These are phyloP conservation scores for Neofusicoccum umdonicola DNA, from an alignment of 2,329 filamentous ascomycete genomes.

Conservation along the genomic window DNA sequence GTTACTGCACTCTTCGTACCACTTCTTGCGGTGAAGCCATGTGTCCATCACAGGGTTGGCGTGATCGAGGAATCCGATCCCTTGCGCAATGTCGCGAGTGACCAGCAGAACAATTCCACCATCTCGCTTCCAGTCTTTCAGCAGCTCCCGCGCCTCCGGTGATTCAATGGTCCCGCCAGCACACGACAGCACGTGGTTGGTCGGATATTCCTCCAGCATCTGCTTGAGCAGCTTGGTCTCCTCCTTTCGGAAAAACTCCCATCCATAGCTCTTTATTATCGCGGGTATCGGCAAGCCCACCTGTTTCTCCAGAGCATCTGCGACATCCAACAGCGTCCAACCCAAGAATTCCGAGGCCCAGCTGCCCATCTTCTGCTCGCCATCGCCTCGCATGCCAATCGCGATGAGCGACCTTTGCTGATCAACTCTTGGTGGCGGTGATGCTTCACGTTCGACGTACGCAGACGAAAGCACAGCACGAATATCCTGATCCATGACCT, in stretches of 20 bases:
- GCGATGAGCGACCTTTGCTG: too few relatives aligned
- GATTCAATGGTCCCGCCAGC: slow-evolving; percentile 92
- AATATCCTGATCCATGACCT: slow-evolving; percentile 83
- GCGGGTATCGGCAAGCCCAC: slow-evolving; percentile 78
- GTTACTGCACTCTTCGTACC: slow-evolving; percentile 92
- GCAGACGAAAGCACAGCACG: slow-evolving; percentile 83
- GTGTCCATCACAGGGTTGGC: slow-evolving; percentile 89
- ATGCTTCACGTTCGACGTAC: slow-evolving; percentile 56
- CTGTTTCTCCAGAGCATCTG: slow-evolving; percentile 76
- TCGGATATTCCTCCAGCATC: slow-evolving; percentile 70
- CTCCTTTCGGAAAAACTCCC: slow-evolving; percentile 81
- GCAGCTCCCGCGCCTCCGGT: slow-evolving; percentile 71
- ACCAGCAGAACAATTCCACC: slow-evolving; percentile 81
- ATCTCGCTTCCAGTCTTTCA: slow-evolving; percentile 66
- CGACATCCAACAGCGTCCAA: slow-evolving; percentile 80
- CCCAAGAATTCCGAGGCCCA: slow-evolving; percentile 78
- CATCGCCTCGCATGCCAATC: slow-evolving; percentile 94
- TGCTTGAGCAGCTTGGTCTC: slow-evolving; percentile 73
- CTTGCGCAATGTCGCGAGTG: slow-evolving; percentile 80
- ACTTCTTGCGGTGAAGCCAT: slow-evolving; percentile 82
- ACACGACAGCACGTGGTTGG: slow-evolving; percentile 83
- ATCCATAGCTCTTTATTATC: slow-evolving; percentile 74
- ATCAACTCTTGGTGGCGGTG: too few relatives aligned
- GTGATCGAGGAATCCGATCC: slow-evolving; percentile 88
- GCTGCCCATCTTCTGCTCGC: slow-evolving; percentile 88